Evolutionary conservation across 192 early-diverging fungal genomes (phyloP), one percentile per base, ranked within the genome.

Genomic region (Backusella tarrabulga): DNA sequence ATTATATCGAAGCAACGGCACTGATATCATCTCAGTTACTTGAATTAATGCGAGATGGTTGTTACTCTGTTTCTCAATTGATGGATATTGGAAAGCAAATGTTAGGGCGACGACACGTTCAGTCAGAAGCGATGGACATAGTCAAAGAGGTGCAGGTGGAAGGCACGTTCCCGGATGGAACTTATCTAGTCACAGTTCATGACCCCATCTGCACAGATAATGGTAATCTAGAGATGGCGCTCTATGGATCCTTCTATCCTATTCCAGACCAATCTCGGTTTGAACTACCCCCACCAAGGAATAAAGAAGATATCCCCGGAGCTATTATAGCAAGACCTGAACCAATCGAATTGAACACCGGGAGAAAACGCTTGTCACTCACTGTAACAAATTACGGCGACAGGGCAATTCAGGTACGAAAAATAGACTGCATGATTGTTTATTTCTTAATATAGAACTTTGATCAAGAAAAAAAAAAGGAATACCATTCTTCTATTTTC

Each of bases 301-400:
- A 79, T 11, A 85, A 84, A 81, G 26, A 42, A 8, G 35, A 67
- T n/a, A 68, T 84, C 0, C 85, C 89, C 34, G 96, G 96, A 32
- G 90, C 90, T 1, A 83, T 95, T 35, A 68, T 92, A 56, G 86
- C 90, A 32, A 85, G 84, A 23, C 77, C 85, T 1, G 91, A 91
- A 36, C 87, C 78, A 23, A 91, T 98, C 38, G 81, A 83, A 42
- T 85, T 98, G 73, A 96, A 95, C 83, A 83, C 88, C 76, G 93
- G 92, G 19, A 88, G 96, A 34, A 72, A 78, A 74, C 89, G 96
- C 6, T 75, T 87, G 56, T 76, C 85, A 11, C 67, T 98, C 21
- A 90, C 83, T 11, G 95, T 98, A 21, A 95, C 91, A 26, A 98
- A 98, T 87, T 90, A 91, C 70, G 97, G 97, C 12, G 97, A 98